A percentile compares a stretch with the other conserved stretches of the same genome.
These are phyloP conservation scores for Coniochaeta sp. DNA, from an alignment of 2,329 filamentous ascomycete species.

Conservation along the genomic window DNA sequence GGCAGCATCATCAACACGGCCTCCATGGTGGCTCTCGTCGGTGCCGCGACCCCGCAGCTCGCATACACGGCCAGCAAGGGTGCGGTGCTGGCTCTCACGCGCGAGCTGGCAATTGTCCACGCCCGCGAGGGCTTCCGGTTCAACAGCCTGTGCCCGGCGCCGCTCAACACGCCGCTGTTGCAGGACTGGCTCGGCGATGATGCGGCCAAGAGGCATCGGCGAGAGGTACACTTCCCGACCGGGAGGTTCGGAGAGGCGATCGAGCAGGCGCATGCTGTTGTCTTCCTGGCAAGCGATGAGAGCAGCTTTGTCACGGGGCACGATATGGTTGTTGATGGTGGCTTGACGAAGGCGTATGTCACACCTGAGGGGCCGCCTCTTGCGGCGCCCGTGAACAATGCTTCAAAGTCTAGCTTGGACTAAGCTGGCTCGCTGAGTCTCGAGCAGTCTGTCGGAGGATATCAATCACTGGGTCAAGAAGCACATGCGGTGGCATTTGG, in stretches of 20 bases:
- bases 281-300: slow-evolving; percentile 84
- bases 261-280: slow-evolving; percentile 82
- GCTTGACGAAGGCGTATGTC: slow-evolving; percentile 88
- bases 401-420: slow-evolving; percentile 39
- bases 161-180: slow-evolving; percentile 83
- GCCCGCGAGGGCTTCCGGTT: slow-evolving; percentile 83
- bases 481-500: background rate
- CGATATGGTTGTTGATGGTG: slow-evolving; percentile 93
- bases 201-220: slow-evolving; percentile 67
- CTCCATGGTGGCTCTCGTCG: slow-evolving; percentile 79
- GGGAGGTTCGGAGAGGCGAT: slow-evolving; percentile 90
- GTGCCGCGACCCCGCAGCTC: slow-evolving; percentile 79
- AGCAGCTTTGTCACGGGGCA: slow-evolving; percentile 83
- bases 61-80: slow-evolving; percentile 94
- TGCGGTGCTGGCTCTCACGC: slow-evolving; percentile 81
- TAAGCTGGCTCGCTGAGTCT: slow-evolving; percentile 2
- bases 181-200: slow-evolving; percentile 94
- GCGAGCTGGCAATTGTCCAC: slow-evolving; percentile 87
- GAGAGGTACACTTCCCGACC: slow-evolving; percentile 83
- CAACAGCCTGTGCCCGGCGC: slow-evolving; percentile 84
- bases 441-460: too few species aligned
- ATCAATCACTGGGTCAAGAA: too few species aligned
- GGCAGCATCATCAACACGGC: slow-evolving; percentile 90
- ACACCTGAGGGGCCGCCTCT: slow-evolving; percentile 54
- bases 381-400: slow-evolving; percentile 51